Evolutionary conservation across 1,284 basidiomycete genomes (phyloP).

Genomic region (Cutaneotrichosporon sp.): DNA sequence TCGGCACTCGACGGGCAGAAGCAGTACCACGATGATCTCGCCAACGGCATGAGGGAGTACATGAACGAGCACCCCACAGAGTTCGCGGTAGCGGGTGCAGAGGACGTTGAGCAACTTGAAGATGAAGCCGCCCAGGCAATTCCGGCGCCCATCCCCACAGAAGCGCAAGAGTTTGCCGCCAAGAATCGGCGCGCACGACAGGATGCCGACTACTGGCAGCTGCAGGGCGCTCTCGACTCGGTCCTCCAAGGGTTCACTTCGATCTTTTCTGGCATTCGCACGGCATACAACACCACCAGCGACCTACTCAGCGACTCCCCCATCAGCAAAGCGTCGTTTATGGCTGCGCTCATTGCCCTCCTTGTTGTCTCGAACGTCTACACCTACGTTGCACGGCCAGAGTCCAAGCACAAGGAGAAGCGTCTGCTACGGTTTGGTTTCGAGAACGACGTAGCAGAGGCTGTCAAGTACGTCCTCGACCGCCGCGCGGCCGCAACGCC

Average conservation of each 20-base stretch:
- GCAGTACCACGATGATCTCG: conserved; percentile 79
- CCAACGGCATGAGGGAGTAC: conserved; percentile 79
- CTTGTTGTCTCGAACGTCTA: conserved; percentile 69
- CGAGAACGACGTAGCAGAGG: conserved; percentile 37
- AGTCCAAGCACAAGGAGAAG: conserved; percentile 25
- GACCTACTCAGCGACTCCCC: conserved; percentile 65
- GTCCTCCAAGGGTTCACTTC: conserved; percentile 67
- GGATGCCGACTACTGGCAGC: conserved; percentile 57
- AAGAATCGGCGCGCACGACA: conserved; percentile 34
- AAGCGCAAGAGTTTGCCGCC: conserved; percentile 47
- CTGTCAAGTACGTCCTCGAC: conserved; percentile 34
- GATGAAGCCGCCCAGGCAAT: conserved; percentile 19
- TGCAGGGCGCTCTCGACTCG: conserved; percentile 84
- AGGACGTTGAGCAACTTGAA: conserved; percentile 23
- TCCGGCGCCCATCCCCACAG: conserved; percentile 18
- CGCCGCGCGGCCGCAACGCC: conserved; percentile 21
- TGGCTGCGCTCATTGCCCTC: conserved; percentile 68
- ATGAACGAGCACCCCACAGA: conserved; percentile 84
- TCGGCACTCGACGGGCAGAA: conserved; percentile 94
- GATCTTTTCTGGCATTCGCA: conserved; percentile 66
- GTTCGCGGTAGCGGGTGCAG: conserved; percentile 78
- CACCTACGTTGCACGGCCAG: conserved; percentile 41
- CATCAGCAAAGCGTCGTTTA: conserved; percentile 55
- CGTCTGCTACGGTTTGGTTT: conserved; percentile 22
- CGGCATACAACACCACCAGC: conserved; percentile 58